phyloP scores from a whole-genome alignment of 345 rosid genomes.

The Camelina neglecta region DNA sequence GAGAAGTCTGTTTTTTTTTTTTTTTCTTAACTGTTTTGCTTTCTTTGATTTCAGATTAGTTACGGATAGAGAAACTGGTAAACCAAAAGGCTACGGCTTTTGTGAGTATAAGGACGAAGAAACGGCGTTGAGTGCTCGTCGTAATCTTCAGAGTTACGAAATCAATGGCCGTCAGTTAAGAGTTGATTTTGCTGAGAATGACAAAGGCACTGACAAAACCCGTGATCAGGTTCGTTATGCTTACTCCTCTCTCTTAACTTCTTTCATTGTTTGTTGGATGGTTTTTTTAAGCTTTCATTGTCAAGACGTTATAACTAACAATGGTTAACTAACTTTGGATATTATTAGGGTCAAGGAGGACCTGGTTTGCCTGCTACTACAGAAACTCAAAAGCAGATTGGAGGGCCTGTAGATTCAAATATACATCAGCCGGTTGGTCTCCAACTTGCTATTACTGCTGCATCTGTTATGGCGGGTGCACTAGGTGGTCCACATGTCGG shows the following conservation, averaged over 20 bases:
- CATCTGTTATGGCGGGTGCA: slow-evolving; percentile 75
- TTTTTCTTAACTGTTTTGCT: background rate
- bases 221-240: slow-evolving; percentile 70
- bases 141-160: slow-evolving; percentile 94
- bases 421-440: slow-evolving; percentile 85
- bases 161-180: slow-evolving; percentile 95
- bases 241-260: slow-evolving; percentile 32
- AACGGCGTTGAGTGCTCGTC: slow-evolving; percentile 97
- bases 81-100: slow-evolving; percentile 98
- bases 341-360: slow-evolving; percentile 94
- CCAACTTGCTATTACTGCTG: slow-evolving; percentile 77
- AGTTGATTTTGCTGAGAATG: slow-evolving; percentile 99
- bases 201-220: slow-evolving; percentile 80
- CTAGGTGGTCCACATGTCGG: slow-evolving; percentile 75
- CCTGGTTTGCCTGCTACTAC: slow-evolving; percentile 65
- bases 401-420: slow-evolving; percentile 61
- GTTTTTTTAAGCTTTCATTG: slow-evolving; percentile 5
- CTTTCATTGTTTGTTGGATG: background rate
- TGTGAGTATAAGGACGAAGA: slow-evolving; percentile 99
- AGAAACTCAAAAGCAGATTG: slow-evolving; percentile 70
- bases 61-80: slow-evolving; percentile 95
- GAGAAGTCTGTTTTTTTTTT: no score
- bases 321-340: slow-evolving; percentile 4
- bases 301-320: slow-evolving; percentile 28
- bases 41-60: slow-evolving; percentile 68